Percentiles rank a stretch among this genome's conserved stretches.
phyloP scores from a whole-genome alignment of 176 grass and related monocot genomes.

The Typha latifolia region DNA sequence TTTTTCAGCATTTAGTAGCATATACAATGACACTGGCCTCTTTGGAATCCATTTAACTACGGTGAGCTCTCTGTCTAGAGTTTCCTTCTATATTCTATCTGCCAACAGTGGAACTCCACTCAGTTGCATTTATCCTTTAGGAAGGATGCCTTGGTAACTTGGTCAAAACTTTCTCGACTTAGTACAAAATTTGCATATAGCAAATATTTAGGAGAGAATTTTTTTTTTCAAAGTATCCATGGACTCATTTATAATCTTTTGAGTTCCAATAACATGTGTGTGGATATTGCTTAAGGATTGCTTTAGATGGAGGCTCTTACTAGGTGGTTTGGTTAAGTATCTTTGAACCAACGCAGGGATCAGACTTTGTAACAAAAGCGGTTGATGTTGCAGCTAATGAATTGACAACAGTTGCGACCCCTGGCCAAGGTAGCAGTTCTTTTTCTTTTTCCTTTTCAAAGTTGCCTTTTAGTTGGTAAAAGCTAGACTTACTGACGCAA shows the following conservation, averaged over 20 bases:
- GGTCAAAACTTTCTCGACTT: too few relatives aligned
- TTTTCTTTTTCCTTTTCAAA: neutral
- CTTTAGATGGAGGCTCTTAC: too few relatives aligned
- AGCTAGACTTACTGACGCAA: neutral
- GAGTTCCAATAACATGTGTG: too few relatives aligned
- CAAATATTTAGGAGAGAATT: too few relatives aligned
- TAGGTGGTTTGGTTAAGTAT: neutral
- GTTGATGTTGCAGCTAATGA: constrained; percentile 52
- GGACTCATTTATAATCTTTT: too few relatives aligned
- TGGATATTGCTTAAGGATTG: too few relatives aligned
- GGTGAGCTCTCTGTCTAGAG: constrained; percentile 20
- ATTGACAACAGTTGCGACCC: constrained; percentile 69
- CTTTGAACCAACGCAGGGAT: constrained; percentile 34
- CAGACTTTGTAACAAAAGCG: constrained; percentile 61
- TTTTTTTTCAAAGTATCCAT: too few relatives aligned
- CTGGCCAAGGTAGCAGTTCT: constrained; percentile 58
- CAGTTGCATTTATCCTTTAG: constrained; percentile 5
- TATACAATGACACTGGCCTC: constrained; percentile 58
- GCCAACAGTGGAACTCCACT: too few relatives aligned
- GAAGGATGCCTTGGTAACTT: neutral
- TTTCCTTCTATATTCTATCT: neutral
- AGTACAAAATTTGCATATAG: too few relatives aligned
- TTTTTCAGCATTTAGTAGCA: constrained; percentile 71
- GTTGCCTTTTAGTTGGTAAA: too few relatives aligned
- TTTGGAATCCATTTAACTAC: constrained; percentile 68